phyloP scores from a whole-genome alignment of 768 basidiomycete species.

The Xerocomellus dryophilus region DNA sequence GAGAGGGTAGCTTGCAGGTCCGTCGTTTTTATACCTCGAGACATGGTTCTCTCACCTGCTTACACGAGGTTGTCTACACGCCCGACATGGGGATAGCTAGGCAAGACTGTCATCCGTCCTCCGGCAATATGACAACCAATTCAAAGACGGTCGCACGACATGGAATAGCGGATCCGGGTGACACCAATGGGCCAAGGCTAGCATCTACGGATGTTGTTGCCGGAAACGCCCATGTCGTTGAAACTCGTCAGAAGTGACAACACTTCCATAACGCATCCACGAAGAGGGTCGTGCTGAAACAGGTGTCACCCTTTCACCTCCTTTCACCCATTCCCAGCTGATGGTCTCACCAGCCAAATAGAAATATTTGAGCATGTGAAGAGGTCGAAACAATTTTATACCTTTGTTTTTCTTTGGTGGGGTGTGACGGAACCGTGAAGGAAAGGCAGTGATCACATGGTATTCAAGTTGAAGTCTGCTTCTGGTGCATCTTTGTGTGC shows the following conservation, averaged over 20 bases:
- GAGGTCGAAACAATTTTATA: slow-evolving; percentile 7
- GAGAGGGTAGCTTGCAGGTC: neutral
- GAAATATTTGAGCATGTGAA: slow-evolving; percentile 26
- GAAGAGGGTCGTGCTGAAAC: slow-evolving; percentile 29
- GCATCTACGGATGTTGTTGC: slow-evolving; percentile 16
- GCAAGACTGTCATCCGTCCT: slow-evolving; percentile 22
- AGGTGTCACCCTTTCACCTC: slow-evolving; percentile 23
- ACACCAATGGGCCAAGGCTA: slow-evolving; percentile 7
- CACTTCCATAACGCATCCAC: slow-evolving; percentile 33
- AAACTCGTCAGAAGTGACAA: slow-evolving; percentile 29
- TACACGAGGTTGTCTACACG: slow-evolving; percentile 26
- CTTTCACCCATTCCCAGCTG: slow-evolving; percentile 25
- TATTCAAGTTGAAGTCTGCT: neutral
- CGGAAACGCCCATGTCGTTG: slow-evolving; percentile 27
- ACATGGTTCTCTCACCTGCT: slow-evolving; percentile 25
- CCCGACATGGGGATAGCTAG: slow-evolving; percentile 26
- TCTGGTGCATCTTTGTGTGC: slow-evolving; percentile 2
- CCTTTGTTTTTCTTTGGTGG: slow-evolving; percentile 2
- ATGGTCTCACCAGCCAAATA: slow-evolving; percentile 18
- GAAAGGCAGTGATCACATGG: neutral
- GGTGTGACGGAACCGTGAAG: neutral
- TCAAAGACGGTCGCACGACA: slow-evolving; percentile 30
- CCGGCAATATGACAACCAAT: slow-evolving; percentile 25
- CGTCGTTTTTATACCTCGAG: slow-evolving; percentile 31
- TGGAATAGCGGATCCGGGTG: slow-evolving; percentile 21